Base-by-base conservation (phyloP, 2,329 filamentous ascomycete genomes). In the Tolypocladium ophioglossoides region DNA sequence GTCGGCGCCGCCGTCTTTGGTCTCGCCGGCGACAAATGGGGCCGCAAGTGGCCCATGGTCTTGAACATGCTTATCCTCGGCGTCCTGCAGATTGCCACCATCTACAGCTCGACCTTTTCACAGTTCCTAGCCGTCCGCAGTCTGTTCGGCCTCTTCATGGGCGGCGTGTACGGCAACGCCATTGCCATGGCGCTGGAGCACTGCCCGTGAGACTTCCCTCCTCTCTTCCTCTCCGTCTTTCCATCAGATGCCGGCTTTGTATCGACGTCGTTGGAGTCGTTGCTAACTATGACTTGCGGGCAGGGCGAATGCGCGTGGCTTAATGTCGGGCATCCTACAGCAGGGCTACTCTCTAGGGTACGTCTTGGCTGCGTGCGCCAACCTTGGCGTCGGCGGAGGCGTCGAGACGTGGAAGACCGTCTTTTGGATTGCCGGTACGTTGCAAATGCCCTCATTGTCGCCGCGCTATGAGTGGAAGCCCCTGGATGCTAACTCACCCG, bases 11-110 rank as follows among this genome's bases (percentile, higher is more conserved):
- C 85, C 22, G 64, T 81, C 64, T 94, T 95, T 59, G 89, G 89
- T 55, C 73, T 92, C 24, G 83, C 86, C 1, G 86, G 87, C 59
- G 89, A 95, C 69, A 83, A 83, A 59, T 94, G 83, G 66, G 89
- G 89, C 8, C 81, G 89, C 54, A 92, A 91, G 71, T 89, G 86
- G 84, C 87, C 88, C 47, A 89, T 91, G 85, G 84, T 91, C 10
- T 62, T 82, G 62, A 92, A 92, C 74, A 87, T 91, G 82, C 74
- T 91, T 55, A 71, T 89, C 27, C 75, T 89, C 4, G 84, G 84
- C 46, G 59, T 84, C 24, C 71, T 86, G 4, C 82, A 87, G 66
- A 80, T 91, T 55, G 87, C 83, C 27, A 94, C 89, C 20, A 90
- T 90, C 61, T 94, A 90, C 71, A 80, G 82, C 64, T 63, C 67